These are phyloP conservation scores for Paramyrothecium roridum DNA, from an alignment of 2,329 filamentous ascomycete species.

Conservation along the genomic window DNA sequence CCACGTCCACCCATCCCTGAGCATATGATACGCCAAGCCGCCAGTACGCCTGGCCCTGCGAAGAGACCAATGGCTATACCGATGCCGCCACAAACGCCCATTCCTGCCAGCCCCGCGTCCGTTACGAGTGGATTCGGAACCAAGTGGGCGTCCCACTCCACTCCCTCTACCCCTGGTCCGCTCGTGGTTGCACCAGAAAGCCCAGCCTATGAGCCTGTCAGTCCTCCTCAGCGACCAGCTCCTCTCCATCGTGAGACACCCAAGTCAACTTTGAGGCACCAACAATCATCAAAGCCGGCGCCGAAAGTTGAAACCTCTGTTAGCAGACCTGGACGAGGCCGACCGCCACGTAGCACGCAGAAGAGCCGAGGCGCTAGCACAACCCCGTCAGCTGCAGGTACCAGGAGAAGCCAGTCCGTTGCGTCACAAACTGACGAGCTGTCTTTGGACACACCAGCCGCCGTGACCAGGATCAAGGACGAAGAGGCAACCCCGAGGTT, in stretches of 20 bases:
- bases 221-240: conserved; percentile 43
- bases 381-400: conserved; percentile 29
- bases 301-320: conserved; percentile 17
- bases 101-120: conserved; percentile 21
- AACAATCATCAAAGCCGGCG: conserved; percentile 21
- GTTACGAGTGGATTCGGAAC: conserved; percentile 44
- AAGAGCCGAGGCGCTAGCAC: conserved; percentile 29
- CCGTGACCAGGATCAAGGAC: conserved; percentile 50
- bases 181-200: conserved; percentile 37
- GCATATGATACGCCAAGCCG: conserved; percentile 36
- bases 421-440: conserved; percentile 46
- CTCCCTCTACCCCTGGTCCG: conserved; percentile 54
- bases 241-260: conserved; percentile 30
- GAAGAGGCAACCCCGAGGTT: conserved; percentile 55
- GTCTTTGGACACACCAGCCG: conserved; percentile 37
- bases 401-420: conserved; percentile 42
- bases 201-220: conserved; percentile 57
- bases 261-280: conserved; percentile 26
- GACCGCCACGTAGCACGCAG: conserved; percentile 32
- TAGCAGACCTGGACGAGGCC: conserved; percentile 23
- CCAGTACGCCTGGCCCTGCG: conserved; percentile 21
- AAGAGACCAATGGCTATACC: not conserved
- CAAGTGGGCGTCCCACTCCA: conserved; percentile 55
- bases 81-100: conserved; percentile 29
- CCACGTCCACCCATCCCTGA: conserved; percentile 36